Percentiles rank a stretch among this genome's conserved stretches.
Conservation (phyloP, 805 yeast genomes). For the Saturnispora dispora region DNA sequence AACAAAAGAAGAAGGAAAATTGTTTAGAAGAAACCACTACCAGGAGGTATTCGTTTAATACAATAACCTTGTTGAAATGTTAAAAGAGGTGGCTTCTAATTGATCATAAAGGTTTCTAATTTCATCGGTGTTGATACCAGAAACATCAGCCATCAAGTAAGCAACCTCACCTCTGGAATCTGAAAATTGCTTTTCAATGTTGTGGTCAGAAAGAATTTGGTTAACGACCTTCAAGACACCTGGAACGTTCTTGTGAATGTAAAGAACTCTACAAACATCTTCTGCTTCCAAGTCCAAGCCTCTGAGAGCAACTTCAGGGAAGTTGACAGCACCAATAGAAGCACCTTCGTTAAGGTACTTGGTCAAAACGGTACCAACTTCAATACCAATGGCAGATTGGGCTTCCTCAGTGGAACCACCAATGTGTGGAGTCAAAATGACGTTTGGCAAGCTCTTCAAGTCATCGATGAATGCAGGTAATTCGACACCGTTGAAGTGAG, state of each 20-base stretch:
- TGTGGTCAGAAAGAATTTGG: constrained; percentile 87
- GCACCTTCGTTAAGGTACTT: constrained; percentile 94
- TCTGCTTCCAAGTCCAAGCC: constrained; percentile 80
- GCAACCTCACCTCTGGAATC: constrained; percentile 95
- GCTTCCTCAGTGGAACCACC: constrained; percentile 99
- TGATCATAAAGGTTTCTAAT: constrained; percentile 78
- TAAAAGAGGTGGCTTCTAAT: constrained; percentile 82
- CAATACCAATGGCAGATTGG: constrained; percentile 94
- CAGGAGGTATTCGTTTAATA: constrained; percentile 38
- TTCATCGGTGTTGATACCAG: constrained; percentile 73
- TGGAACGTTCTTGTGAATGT: constrained; percentile 96
- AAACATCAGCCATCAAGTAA: constrained; percentile 94
- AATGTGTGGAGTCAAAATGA: constrained; percentile 92
- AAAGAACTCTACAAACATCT: constrained; percentile 83
- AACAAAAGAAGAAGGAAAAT: not conserved
- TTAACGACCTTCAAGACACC: constrained; percentile 97
- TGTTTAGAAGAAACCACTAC: not conserved
- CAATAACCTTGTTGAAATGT: constrained; percentile 81
- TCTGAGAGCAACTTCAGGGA: constrained; percentile 95
- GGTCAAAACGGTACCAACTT: constrained; percentile 78
- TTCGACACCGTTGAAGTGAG: constrained; percentile 51
- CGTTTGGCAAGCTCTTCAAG: constrained; percentile 71
- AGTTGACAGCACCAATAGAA: constrained; percentile 91
- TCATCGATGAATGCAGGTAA: constrained; percentile 82
- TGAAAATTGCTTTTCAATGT: constrained; percentile 97